Evolutionary conservation across 2,329 filamentous ascomycete species (phyloP).

Genomic region (Colletotrichum sp.): DNA sequence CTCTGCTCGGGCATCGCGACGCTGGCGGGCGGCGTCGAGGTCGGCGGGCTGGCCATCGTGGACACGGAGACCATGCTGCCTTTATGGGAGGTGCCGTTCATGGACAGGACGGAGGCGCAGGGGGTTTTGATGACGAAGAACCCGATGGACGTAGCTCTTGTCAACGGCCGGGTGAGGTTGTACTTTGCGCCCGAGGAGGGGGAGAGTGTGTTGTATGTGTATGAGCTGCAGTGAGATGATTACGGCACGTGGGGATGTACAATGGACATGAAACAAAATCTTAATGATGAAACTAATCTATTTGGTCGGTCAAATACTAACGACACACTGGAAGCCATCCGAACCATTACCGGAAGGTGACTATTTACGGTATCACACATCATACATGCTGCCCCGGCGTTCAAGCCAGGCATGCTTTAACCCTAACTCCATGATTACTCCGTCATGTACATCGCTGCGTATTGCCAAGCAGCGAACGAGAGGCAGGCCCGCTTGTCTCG

Average conservation of each 20-base stretch:
- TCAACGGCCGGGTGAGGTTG: slow-evolving; percentile 47
- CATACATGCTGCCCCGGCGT: slow-evolving; percentile 9
- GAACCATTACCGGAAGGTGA: background rate
- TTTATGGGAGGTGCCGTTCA: slow-evolving; percentile 49
- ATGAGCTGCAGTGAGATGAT: slow-evolving; percentile 37
- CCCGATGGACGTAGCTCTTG: slow-evolving; percentile 49
- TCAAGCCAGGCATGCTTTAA: background rate
- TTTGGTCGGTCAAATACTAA: background rate
- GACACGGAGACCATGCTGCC: slow-evolving; percentile 49
- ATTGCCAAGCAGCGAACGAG: background rate
- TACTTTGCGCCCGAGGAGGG: slow-evolving; percentile 53
- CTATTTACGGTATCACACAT: slow-evolving; percentile 17
- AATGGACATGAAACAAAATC: background rate
- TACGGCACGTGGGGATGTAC: background rate
- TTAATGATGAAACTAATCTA: background rate
- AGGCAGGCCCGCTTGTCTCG: background rate
- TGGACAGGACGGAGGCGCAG: slow-evolving; percentile 36
- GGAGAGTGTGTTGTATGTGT: slow-evolving; percentile 50
- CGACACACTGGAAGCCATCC: background rate
- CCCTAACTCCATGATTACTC: slow-evolving; percentile 13
- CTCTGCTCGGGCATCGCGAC: slow-evolving; percentile 51
- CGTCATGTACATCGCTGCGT: slow-evolving; percentile 15
- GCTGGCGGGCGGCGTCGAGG: slow-evolving; percentile 29
- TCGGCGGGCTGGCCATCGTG: slow-evolving; percentile 53
- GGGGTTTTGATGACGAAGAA: slow-evolving; percentile 51